Evolutionary conservation across 108 stramenopile genomes (phyloP), one percentile per base, ranked within the genome.

Genomic region (Tribonema minus): DNA sequence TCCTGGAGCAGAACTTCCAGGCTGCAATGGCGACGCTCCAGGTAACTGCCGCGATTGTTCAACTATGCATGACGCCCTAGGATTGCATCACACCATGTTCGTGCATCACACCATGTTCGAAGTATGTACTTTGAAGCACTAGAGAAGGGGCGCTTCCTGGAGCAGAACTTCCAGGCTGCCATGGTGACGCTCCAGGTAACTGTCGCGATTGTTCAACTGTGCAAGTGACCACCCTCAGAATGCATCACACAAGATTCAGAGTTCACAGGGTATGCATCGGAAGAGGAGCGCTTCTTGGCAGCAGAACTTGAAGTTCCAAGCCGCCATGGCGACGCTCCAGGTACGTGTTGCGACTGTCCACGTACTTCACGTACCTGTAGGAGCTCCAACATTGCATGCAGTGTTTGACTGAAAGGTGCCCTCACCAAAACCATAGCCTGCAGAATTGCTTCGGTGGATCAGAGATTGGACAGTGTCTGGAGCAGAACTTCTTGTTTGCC

Each of bases 91-190:
- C 46, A 54, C 20, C 9, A 9, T 15, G 46, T 54, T 9, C 20
- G 9, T 54, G 46, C 9, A 20, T 54, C 9, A 20, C 20, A 54
- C 15, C 46, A 54, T 62, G 20, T 31, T 3, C 20, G 3, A 3
- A 62, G 61, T 62, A 62, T 62, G 61, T 62, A 62, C 61, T 26
- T 20, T 54, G 20, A 54, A 54, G 46, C 46, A 54, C 46, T 9
- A n/a, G 95, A 98, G 65, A 91, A 94, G 87, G 92, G 95, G 61
- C 90, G 91, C 63, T 98, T 98, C 85, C 85, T 93, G 1, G 96
- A 95, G 70, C 64, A 63, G 60, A 78, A 68, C 60, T 78, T 78
- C 68, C 77, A 78, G 68, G 68, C 40, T 66, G 77, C 77, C 5
- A 79, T 79, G 77, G 77, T 64, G 28, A 79, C 58, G 32, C 77